Evolutionary conservation across 352 stramenopile species (phyloP), one percentile per base, ranked within the genome.

Genomic region (Phytophthora constricta): DNA sequence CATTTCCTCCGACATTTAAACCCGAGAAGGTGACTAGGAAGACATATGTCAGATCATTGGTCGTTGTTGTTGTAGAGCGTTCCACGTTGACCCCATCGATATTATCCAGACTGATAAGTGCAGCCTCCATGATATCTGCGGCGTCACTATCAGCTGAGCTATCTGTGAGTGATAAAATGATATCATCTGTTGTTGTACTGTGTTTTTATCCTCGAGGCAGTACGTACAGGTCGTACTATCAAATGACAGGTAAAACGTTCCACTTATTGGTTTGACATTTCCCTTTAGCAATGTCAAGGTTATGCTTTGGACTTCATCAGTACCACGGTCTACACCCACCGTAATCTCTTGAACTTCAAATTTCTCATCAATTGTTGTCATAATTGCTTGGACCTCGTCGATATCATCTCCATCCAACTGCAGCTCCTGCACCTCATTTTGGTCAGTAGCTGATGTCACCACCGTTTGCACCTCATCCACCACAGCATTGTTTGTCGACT

Each of bases 391-490:
- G 43, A 98, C 92, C 62, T 98, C 94, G 54, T 98, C 92, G 16
- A 97, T 52, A 68, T 98, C 89, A 54, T 94, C 85, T 1, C 79
- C 92, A 69, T 91, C 71, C 16, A 98, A 56, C 1, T 70, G 60
- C 5, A 98, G 59, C 20, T 91, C 81, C 65, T 98, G 91, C 5
- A 98, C 84, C 85, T 99, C 95, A 55, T 98, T 81, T 0, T 88
- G 87, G 68, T 99, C 97, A 1, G 84, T 80, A 8, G 96, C 96
- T 23, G 81, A 90, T 1, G 95, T 99, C 13, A 87, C 95, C 3
- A 99, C 81, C 14, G 80, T 92, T 72, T 98, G 92, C 4, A 98
- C 71, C 78, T 99, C 96, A 23, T 97, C 83, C 3, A 96, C 77
- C 25, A 96, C 93, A 1, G 70, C 53, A 7, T 54, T 50, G 26